Percentiles rank a stretch among this genome's conserved stretches.
Evolutionary conservation across 129 eudicot species (phyloP).

Genomic region (Escallonia rubra): DNA sequence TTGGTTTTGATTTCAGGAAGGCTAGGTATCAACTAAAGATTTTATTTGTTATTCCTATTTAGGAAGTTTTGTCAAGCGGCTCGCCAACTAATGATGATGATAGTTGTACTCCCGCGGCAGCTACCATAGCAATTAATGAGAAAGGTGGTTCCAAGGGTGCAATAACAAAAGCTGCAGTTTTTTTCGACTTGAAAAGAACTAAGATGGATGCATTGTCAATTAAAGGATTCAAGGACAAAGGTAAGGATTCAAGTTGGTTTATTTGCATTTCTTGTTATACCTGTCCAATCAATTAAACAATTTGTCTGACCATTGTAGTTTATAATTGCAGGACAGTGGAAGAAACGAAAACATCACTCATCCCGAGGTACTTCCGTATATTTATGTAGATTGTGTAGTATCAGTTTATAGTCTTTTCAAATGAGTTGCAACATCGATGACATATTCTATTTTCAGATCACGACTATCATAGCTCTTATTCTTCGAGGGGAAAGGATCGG

Average conservation of each 20-base stretch:
- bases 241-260: slow-evolving; percentile 50
- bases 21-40: background rate
- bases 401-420: background rate
- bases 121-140: slow-evolving; percentile 36
- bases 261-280: background rate
- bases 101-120: slow-evolving; percentile 26
- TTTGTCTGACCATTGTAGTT: background rate
- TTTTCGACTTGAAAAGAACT: slow-evolving; percentile 52
- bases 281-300: background rate
- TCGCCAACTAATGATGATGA: slow-evolving; percentile 34
- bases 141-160: slow-evolving; percentile 39
- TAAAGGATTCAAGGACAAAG: slow-evolving; percentile 67
- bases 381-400: background rate
- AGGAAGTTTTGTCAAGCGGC: slow-evolving; percentile 56
- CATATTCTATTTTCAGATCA: slow-evolving; percentile 50
- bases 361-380: slow-evolving; percentile 59
- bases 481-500: slow-evolving; percentile 78
- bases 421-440: background rate
- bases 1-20: background rate
- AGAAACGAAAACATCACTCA: slow-evolving; percentile 63
- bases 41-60: background rate
- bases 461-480: slow-evolving; percentile 56
- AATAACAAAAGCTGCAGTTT: slow-evolving; percentile 22
- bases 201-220: slow-evolving; percentile 44
- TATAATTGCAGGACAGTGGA: slow-evolving; percentile 52